Evolutionary conservation across 2,329 filamentous ascomycete genomes (phyloP).

Genomic region (Ophidiomyces ophidiicola): DNA sequence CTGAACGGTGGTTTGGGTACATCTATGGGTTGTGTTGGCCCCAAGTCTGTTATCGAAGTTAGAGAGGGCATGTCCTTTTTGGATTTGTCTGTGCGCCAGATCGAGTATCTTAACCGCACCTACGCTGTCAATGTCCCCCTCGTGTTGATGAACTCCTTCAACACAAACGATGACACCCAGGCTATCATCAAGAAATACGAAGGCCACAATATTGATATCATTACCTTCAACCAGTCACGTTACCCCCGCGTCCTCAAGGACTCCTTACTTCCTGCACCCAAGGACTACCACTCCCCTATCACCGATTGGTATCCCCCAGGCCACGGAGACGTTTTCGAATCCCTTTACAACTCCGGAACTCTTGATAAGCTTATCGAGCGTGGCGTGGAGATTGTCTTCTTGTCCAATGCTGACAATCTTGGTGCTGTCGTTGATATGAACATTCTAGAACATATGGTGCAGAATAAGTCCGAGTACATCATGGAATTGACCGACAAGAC

Average conservation of each 20-base stretch:
- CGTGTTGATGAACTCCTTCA: slow-evolving; percentile 99
- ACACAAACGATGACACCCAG: slow-evolving; percentile 94
- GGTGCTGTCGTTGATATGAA: slow-evolving; percentile 94
- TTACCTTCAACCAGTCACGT: slow-evolving; percentile 98
- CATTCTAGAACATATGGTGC: slow-evolving; percentile 98
- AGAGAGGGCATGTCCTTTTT: slow-evolving; percentile 99
- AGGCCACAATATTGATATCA: slow-evolving; percentile 97
- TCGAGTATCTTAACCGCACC: slow-evolving; percentile 97
- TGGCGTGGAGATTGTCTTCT: slow-evolving; percentile 94
- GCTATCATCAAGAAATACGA: slow-evolving; percentile 99
- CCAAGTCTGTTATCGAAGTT: slow-evolving; percentile 99
- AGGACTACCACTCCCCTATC: slow-evolving; percentile 73
- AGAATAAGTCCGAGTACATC: slow-evolving; percentile 94
- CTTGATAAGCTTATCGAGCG: slow-evolving; percentile 92
- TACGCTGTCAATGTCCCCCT: slow-evolving; percentile 96
- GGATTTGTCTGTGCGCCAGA: slow-evolving; percentile 94
- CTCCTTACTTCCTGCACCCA: slow-evolving; percentile 89
- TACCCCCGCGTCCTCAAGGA: slow-evolving; percentile 98
- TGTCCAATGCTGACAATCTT: slow-evolving; percentile 98
- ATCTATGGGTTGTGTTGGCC: slow-evolving; percentile 97
- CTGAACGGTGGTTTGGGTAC: slow-evolving; percentile 98
- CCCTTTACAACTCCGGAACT: slow-evolving; percentile 96
- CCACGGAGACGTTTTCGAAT: slow-evolving; percentile 99
- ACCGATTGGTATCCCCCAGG: slow-evolving; percentile 98
- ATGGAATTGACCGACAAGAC: slow-evolving; percentile 99